A percentile compares a stretch with the other conserved stretches of the same genome.
These are phyloP conservation scores for Lentinula guzmanii DNA, from an alignment of 768 basidiomycete species.

Conservation along the genomic window DNA sequence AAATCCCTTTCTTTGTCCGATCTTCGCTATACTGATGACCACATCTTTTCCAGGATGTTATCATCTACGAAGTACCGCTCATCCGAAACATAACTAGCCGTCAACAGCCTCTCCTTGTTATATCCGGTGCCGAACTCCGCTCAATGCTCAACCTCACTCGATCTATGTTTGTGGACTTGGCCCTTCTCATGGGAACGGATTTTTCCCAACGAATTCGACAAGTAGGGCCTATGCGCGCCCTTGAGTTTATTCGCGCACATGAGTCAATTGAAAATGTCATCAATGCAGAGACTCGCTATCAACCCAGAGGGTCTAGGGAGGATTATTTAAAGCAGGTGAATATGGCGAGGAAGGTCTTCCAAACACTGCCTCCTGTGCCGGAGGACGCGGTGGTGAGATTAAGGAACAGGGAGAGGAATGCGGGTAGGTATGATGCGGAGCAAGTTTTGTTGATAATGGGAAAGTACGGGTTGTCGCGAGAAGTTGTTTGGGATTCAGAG, in stretches of 20 bases:
- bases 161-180: conserved; percentile 72
- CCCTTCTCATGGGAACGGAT: conserved; percentile 84
- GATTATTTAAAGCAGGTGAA: conserved; percentile 63
- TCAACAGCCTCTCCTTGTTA: conserved; percentile 50
- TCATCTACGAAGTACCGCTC: conserved; percentile 78
- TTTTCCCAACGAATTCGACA: conserved; percentile 82
- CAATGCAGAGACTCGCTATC: conserved; percentile 41
- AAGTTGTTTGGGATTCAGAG: conserved; percentile 35
- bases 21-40: background rate
- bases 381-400: background rate
- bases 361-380: conserved; percentile 55
- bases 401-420: conserved; percentile 17
- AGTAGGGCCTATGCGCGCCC: conserved; percentile 72
- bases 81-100: conserved; percentile 69
- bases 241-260: conserved; percentile 67
- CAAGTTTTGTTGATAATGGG: conserved; percentile 42
- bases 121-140: conserved; percentile 63
- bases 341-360: conserved; percentile 58
- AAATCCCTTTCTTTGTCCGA: conserved; percentile 12
- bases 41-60: conserved; percentile 52
- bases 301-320: conserved; percentile 36
- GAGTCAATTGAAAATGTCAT: conserved; percentile 71
- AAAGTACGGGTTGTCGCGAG: conserved; percentile 41
- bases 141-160: conserved; percentile 49
- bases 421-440: conserved; percentile 27